Percentiles rank a stretch among this genome's conserved stretches.
Conservation (phyloP, 23 red algal genomes). For the Gracilaria domingensis region DNA sequence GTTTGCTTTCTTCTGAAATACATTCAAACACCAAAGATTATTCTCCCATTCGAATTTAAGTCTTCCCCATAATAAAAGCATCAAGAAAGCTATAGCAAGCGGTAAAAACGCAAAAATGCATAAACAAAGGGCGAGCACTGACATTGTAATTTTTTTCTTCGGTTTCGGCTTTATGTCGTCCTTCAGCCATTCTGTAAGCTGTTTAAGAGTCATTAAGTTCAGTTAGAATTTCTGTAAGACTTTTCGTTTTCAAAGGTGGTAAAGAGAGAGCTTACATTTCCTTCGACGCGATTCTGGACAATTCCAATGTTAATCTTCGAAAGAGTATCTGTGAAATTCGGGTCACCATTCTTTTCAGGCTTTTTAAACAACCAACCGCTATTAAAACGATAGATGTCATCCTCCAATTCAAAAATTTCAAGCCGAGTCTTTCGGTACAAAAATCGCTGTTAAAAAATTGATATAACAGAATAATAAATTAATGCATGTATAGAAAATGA, state of each 20-base stretch:
- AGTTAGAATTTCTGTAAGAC: not conserved
- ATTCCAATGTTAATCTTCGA: not conserved
- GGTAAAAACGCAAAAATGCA: not conserved
- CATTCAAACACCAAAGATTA: not conserved
- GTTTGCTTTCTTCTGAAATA: not conserved
- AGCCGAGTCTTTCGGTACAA: not conserved
- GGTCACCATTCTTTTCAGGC: not conserved
- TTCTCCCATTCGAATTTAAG: not conserved
- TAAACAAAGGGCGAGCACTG: not conserved
- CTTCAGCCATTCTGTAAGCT: not conserved
- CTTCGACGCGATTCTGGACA: not conserved
- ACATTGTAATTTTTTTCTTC: not conserved
- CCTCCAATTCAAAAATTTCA: not conserved
- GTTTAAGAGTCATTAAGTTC: not conserved
- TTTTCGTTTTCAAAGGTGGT: not conserved
- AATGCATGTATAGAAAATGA: too few relatives aligned
- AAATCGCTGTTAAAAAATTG: too few relatives aligned
- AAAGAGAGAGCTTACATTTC: not conserved
- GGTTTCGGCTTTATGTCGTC: not conserved
- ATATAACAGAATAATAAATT: too few relatives aligned
- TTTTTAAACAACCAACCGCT: conserved; percentile 24
- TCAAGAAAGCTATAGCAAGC: not conserved
- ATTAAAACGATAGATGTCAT: conserved; percentile 11
- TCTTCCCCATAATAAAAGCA: not conserved
- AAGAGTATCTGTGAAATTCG: not conserved